A percentile compares a stretch with the other conserved stretches of the same genome.
Conservation (phyloP, 225 moss, liverwort and hornwort genomes). For the Lunularia cruciata region DNA sequence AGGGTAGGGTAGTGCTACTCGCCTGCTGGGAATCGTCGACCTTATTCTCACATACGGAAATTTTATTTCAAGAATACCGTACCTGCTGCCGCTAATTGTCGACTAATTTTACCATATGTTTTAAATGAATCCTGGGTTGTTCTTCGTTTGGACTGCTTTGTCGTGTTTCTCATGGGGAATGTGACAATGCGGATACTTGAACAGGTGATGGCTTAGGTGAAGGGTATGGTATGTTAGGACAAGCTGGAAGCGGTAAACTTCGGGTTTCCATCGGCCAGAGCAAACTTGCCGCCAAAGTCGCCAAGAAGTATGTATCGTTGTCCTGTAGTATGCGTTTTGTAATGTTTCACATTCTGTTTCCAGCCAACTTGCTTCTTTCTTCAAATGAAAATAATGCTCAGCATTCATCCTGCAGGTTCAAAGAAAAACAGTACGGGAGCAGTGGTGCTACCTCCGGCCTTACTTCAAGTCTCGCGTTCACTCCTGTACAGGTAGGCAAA, state of each 20-base stretch:
- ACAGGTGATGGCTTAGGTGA: slow-evolving; percentile 97
- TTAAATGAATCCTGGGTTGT: too few species aligned
- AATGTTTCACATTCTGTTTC: neutral
- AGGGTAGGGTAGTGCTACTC: too few species aligned
- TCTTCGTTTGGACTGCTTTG: neutral
- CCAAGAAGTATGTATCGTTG: slow-evolving; percentile 74
- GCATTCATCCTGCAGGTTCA: slow-evolving; percentile 53
- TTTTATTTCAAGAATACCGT: too few species aligned
- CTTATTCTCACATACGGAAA: too few species aligned
- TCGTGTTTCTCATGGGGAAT: neutral
- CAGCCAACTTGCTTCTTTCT: too few species aligned
- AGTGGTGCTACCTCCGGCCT: slow-evolving; percentile 98
- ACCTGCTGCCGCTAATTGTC: too few species aligned
- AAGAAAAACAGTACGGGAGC: slow-evolving; percentile 95
- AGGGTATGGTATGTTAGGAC: slow-evolving; percentile 98
- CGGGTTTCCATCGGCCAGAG: slow-evolving; percentile 94
- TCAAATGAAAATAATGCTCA: neutral
- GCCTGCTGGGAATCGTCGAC: too few species aligned
- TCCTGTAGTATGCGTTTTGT: neutral
- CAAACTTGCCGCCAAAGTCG: slow-evolving; percentile 98
- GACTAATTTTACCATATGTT: too few species aligned
- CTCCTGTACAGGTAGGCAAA: slow-evolving; percentile 95
- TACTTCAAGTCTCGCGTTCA: slow-evolving; percentile 97
- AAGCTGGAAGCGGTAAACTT: slow-evolving; percentile 95
- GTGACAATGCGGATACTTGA: too few species aligned